These are phyloP conservation scores for Phytophthora nicotianae DNA, from an alignment of 352 stramenopile genomes.

Conservation along the genomic window DNA sequence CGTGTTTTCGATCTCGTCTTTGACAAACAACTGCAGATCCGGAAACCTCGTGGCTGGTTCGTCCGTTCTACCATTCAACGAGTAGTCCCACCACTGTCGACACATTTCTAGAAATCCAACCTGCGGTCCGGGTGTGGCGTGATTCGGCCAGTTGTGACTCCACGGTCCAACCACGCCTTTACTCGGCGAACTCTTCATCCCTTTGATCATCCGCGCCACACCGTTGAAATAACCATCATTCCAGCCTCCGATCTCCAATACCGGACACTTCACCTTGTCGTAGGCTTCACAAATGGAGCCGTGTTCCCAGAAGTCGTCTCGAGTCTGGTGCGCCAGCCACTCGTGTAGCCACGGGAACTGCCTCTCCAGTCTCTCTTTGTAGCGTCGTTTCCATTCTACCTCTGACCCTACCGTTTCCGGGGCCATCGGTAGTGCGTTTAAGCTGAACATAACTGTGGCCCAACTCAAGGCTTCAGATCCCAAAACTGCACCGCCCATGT, in stretches of 20 bases:
- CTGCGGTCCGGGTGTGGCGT: conserved; percentile 14
- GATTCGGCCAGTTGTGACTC: conserved; percentile 53
- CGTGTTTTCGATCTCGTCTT: conserved; percentile 19
- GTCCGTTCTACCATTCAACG: conserved; percentile 39
- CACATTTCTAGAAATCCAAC: conserved; percentile 60
- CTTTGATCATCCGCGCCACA: conserved; percentile 47
- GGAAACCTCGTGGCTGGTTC: conserved; percentile 26
- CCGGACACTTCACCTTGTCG: conserved; percentile 38
- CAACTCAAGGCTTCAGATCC: conserved; percentile 58
- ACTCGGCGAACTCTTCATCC: conserved; percentile 38
- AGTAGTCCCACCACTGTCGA: conserved; percentile 51
- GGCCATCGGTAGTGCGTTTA: conserved; percentile 46
- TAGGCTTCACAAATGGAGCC: conserved; percentile 53
- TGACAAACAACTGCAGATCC: conserved; percentile 47
- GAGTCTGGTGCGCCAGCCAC: conserved; percentile 48
- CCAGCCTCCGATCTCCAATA: conserved; percentile 54
- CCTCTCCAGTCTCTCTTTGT: conserved; percentile 41
- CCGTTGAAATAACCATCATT: conserved; percentile 60
- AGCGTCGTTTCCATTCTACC: conserved; percentile 35
- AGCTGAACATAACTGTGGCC: conserved; percentile 54
- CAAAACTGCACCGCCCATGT: background rate
- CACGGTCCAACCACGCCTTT: conserved; percentile 54
- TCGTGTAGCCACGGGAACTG: conserved; percentile 56
- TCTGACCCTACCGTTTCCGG: conserved; percentile 42
- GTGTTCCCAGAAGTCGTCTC: conserved; percentile 55